phyloP scores from a whole-genome alignment of 2,329 filamentous ascomycete genomes.

The Fusarium nisikadoi region DNA sequence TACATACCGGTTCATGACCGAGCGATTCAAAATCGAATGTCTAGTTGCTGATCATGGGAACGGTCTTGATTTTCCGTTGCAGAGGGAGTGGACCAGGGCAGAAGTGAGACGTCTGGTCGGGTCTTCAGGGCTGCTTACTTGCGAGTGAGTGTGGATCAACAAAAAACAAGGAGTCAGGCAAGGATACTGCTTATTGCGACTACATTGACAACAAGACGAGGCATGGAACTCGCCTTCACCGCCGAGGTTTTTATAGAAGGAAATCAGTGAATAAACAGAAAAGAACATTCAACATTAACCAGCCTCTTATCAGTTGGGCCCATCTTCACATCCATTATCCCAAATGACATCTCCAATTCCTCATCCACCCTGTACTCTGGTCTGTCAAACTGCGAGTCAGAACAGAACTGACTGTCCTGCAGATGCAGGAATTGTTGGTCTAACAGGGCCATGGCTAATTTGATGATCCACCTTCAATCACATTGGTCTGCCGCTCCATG shows the following conservation, averaged over 20 bases:
- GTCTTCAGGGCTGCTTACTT: slow-evolving; percentile 17
- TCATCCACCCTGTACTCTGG: slow-evolving; percentile 4
- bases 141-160: slow-evolving; percentile 33
- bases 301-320: slow-evolving; percentile 5
- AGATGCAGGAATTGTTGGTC: slow-evolving; percentile 21
- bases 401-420: slow-evolving; percentile 17
- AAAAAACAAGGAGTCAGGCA: slow-evolving; percentile 2
- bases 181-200: slow-evolving; percentile 31
- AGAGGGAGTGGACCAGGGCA: slow-evolving; percentile 19
- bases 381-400: slow-evolving; percentile 33
- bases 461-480: slow-evolving; percentile 33
- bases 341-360: background rate
- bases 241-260: background rate
- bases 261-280: slow-evolving; percentile 2
- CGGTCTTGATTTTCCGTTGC: slow-evolving; percentile 17
- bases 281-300: background rate
- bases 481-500: background rate
- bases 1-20: slow-evolving; percentile 21
- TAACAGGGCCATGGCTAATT: slow-evolving; percentile 35
- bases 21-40: slow-evolving; percentile 16
- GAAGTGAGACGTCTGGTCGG: slow-evolving; percentile 21
- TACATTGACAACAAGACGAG: slow-evolving; percentile 13
- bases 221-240: background rate
- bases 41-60: slow-evolving; percentile 36
- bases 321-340: background rate